Evolutionary conservation across 306 rosid species (phyloP), one percentile per base, ranked within the genome.

Genomic region (Malus asiatica): DNA sequence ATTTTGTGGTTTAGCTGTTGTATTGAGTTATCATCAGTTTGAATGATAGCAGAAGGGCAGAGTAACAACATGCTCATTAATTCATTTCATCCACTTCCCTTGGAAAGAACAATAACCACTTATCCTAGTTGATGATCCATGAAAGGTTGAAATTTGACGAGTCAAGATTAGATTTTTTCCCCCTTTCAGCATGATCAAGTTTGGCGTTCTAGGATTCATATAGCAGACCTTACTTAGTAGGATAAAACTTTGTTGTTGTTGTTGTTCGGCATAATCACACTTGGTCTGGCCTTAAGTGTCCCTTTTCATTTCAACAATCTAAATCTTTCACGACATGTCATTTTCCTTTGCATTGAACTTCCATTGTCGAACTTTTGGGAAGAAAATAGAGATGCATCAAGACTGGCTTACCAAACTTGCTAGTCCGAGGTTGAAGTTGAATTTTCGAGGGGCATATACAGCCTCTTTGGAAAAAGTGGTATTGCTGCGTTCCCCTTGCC

Each of bases 81-180:
- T 60, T 33, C 74, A 30, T 72, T 16, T 30, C 33, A 66, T 66
- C 60, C 40, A 11, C 68, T 59, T 66, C 55, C 42, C 11, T 71
- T 75, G 67, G 19, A 25, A 59, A 45, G 46, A 59, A 35, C 5
- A 48, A 74, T 35, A 61, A 61, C 66, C 66, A 14, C 84, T 77
- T 80, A 80, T 78, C 87, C 70, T 20, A n/a, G 33, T 25, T 66
- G 77, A 58, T 63, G 32, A 81, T 46, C 79, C 20, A 16, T 68
- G 67, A 77, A 70, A 84, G 77, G 77, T n/a, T 66, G 51, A 68
- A 73, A 73, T 83, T 57, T 48, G 67, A 23, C 68, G 33, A 30
- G 44, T 35, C 46, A 20, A 22, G 73, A 45, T 72, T 62, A 40
- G 62, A 19, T 76, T 71, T 58, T 48, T n/a, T 25, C 25, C 42